phyloP scores from a whole-genome alignment of 2,329 filamentous ascomycete genomes.

The Fusarium palustre region DNA sequence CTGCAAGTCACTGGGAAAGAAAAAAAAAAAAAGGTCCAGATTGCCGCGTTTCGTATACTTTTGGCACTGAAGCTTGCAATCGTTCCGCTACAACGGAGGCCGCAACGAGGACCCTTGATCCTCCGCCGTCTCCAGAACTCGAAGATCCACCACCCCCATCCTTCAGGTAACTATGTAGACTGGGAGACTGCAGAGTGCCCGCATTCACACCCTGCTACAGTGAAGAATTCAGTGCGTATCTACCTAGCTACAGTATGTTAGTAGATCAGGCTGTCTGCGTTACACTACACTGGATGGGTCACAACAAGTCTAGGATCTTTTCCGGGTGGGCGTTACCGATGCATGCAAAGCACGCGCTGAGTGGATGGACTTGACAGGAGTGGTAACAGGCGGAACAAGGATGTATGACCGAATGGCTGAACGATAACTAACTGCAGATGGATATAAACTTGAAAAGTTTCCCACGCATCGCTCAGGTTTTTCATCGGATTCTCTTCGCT shows the following conservation, averaged over 20 bases:
- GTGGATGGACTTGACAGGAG: constrained; percentile 28
- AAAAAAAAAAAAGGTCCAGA: constrained; percentile 18
- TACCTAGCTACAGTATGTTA: neutral
- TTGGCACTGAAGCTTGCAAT: constrained; percentile 1
- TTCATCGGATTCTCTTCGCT: neutral
- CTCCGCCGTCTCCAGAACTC: constrained; percentile 10
- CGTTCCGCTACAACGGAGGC: constrained; percentile 1
- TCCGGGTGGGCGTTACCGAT: constrained; percentile 28
- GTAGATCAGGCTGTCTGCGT: neutral
- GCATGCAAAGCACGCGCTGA: constrained; percentile 32
- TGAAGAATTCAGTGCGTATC: neutral
- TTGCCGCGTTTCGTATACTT: neutral
- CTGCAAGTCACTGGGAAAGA: neutral
- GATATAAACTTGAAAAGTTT: constrained; percentile 39
- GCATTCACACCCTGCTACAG: neutral
- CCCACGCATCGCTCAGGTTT: constrained; percentile 9
- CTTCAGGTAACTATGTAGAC: constrained; percentile 29
- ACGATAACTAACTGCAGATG: constrained; percentile 3
- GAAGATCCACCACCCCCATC: constrained; percentile 26
- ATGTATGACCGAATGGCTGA: constrained; percentile 30
- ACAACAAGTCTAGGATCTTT: constrained; percentile 33
- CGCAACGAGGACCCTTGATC: constrained; percentile 17
- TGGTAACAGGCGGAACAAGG: constrained; percentile 28
- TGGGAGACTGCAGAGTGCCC: constrained; percentile 2
- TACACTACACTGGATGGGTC: constrained; percentile 18